Evolutionary conservation across 2,329 filamentous ascomycete species (phyloP).

Genomic region (Botryotinia globosa): DNA sequence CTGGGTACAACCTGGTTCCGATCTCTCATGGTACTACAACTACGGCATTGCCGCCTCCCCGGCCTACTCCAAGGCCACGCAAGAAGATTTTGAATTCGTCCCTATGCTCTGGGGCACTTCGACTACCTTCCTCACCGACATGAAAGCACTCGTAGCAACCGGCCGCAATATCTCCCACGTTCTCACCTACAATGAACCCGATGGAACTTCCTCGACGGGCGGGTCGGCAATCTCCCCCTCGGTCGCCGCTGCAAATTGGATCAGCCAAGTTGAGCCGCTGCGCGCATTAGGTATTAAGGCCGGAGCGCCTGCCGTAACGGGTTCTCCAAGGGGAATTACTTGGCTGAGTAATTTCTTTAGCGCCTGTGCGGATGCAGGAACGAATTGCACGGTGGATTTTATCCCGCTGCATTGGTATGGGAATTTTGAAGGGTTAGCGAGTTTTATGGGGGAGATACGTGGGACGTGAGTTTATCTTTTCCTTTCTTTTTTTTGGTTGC

Average conservation of each 20-base stretch:
- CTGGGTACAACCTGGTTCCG: slow-evolving; percentile 56
- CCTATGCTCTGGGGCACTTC: slow-evolving; percentile 76
- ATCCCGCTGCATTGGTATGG: slow-evolving; percentile 68
- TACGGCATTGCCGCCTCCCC: slow-evolving; percentile 58
- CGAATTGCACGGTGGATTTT: slow-evolving; percentile 61
- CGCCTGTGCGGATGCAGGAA: slow-evolving; percentile 53
- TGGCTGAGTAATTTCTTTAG: slow-evolving; percentile 68
- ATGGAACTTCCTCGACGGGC: slow-evolving; percentile 47
- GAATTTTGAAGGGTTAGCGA: slow-evolving; percentile 44
- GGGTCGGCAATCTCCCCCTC: slow-evolving; percentile 61
- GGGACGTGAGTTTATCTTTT: slow-evolving; percentile 30
- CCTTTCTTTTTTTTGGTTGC: not conserved
- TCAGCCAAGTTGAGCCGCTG: slow-evolving; percentile 68
- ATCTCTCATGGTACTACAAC: slow-evolving; percentile 84
- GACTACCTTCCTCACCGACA: slow-evolving; percentile 58
- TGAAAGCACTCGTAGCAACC: slow-evolving; percentile 53
- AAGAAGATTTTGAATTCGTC: slow-evolving; percentile 66
- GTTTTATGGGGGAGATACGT: slow-evolving; percentile 38
- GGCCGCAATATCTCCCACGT: slow-evolving; percentile 63
- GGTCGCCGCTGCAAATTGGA: slow-evolving; percentile 66
- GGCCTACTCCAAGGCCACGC: slow-evolving; percentile 47
- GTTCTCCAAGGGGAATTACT: slow-evolving; percentile 54
- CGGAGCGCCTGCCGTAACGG: slow-evolving; percentile 70
- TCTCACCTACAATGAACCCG: slow-evolving; percentile 78
- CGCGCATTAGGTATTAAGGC: slow-evolving; percentile 61